A percentile compares a stretch with the other conserved stretches of the same genome.
Conservation (phyloP, 345 rosid genomes). For the Aurinia saxatilis region DNA sequence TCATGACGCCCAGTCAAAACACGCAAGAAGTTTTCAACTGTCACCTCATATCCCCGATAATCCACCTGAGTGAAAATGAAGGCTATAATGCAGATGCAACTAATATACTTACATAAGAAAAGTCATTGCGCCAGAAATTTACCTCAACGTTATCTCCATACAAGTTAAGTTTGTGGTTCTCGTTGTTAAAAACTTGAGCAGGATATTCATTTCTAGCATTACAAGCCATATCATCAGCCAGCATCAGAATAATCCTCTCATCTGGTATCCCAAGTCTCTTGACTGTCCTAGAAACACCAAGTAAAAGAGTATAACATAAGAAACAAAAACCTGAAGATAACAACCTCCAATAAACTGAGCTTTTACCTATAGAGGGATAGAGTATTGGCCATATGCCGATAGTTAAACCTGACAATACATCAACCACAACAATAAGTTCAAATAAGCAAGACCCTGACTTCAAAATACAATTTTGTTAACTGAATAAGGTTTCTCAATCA, state of each 20-base stretch:
- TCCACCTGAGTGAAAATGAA: constrained; percentile 62
- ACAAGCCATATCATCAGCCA: constrained; percentile 99
- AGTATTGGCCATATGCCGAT: constrained; percentile 96
- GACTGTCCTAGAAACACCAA: constrained; percentile 66
- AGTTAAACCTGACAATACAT: constrained; percentile 76
- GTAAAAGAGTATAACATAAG: not conserved
- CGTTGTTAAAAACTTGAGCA: constrained; percentile 97
- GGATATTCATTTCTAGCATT: constrained; percentile 90
- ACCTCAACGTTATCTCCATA: constrained; percentile 99
- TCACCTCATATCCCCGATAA: constrained; percentile 97
- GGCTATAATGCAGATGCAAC: not conserved
- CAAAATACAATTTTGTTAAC: not conserved
- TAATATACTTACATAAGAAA: not conserved
- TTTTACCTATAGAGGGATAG: constrained; percentile 83
- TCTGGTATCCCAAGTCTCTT: constrained; percentile 94
- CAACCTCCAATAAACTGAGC: not conserved
- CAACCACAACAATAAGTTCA: constrained; percentile 11
- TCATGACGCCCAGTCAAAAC: constrained; percentile 91
- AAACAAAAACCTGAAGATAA: not conserved
- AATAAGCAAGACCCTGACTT: too few relatives aligned
- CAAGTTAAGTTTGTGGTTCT: constrained; percentile 88
- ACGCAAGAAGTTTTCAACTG: constrained; percentile 81
- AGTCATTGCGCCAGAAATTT: constrained; percentile 4
- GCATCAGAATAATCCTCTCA: constrained; percentile 91
- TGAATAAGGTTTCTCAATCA: not conserved